Base-by-base conservation (phyloP, 116 monocot genomes). In the Papilionanthe hybrid region DNA sequence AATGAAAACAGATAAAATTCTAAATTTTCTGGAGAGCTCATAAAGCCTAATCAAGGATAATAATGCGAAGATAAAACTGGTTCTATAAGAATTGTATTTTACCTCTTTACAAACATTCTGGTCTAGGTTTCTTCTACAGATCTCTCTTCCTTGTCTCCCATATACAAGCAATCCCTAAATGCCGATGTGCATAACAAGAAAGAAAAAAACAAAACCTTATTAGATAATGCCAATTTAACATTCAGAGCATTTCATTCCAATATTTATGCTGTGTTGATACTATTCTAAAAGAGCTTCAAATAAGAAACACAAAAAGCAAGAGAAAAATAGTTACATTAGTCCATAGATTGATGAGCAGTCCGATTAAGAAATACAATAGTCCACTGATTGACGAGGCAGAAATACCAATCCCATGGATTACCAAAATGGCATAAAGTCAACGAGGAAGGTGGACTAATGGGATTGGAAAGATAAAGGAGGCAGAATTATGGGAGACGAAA, bases 21-120 rank as follows among this genome's bases (percentile, higher is more conserved):
- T 65, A 65, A 65, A 9, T 27, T 65, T 27, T 65, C 10, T 69
- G 2, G 69, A 69, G 69, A 69, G 1, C 29, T 32, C 37, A 32
- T 32, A 17, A 69, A 32, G 37, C 1, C 30, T 37, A 69, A 15
- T 32, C 29, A 32, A 73, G 17, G 69, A 73, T 43, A 43, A 44
- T 29, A 73, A 73, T 44, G 17, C 2, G 1, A 42, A 73, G n/a
- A 69, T 30, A 10, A 68, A 68, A 9, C 29, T 28, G 68, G 69
- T 15, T 69, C 11, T 7, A 73, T 43, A 8, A 81, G 19, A 44
- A 43, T n/a, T 48, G 55, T 3, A 69, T 1, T 29, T 86, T 91
- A 99, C 99, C 95, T 99, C 92, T 80, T 87, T 84, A 81, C 99
- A 99, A 80, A 99, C 92, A 86, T 76, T 86, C 76, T 85, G 84